Base-by-base conservation (phyloP, 805 yeast species). In the Metschnikowia sp. region DNA sequence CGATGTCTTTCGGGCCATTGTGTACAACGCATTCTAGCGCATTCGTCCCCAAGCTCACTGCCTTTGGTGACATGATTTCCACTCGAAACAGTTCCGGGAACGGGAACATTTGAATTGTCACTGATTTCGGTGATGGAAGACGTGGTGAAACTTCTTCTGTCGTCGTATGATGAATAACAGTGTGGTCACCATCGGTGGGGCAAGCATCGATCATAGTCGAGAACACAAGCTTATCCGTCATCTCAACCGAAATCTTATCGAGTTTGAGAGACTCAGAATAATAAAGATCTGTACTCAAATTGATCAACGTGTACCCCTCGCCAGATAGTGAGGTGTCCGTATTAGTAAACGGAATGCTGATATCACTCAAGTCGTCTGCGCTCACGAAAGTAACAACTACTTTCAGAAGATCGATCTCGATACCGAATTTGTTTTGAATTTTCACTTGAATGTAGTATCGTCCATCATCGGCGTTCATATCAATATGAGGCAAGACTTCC, bases 401-500 rank as follows among this genome's bases (percentile, higher is more conserved):
- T 3, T 53, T 44, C 19, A 54, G 58, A 39, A 67, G 56, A 6
- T 56, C 36, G 39, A 68, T 49, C 8, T 52, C 48, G 19, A 61
- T 54, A 3, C 57, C 64, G 41, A 61, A 69, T 0, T 56, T 51
- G 45, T 74, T 74, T 3, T 49, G 47, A 8, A 78, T 36, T 0
- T 53, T 48, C 4, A 78, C 48, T 9, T 61, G 65, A 2, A 81
- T 49, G 34, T 52, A 65, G 44, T 78, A 72, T 7, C 51, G 56
- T 54, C 78, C 78, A 30, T 34, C 32, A 3, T 26, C 49, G 6
- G 33, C 45, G 22, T 9, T 46, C 36, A 70, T 67, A 5, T 60
- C 54, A 10, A 81, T 60, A 43, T 59, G 66, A 0, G 80, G 77
- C 4, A 52, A 48, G 3, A 79, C 50, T 0, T 57, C 45, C 6